These are phyloP conservation scores for Wallacemonas rigidus DNA, from an alignment of 208 protist species.

Conservation along the genomic window DNA sequence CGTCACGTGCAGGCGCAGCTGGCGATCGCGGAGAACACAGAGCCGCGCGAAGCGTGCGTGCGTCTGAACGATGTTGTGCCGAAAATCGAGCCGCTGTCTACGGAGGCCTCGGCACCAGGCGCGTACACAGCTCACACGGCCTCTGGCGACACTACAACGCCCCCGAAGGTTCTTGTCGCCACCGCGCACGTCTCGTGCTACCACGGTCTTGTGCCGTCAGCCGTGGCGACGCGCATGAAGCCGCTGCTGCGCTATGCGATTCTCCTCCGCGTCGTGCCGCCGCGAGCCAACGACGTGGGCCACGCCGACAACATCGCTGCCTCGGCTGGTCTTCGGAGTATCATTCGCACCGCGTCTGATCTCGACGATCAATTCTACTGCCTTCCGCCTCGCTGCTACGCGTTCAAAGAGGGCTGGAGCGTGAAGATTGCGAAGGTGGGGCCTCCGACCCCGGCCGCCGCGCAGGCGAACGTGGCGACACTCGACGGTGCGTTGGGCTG, in stretches of 20 bases:
- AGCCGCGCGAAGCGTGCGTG: constrained; percentile 13
- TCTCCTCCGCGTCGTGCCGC: constrained; percentile 19
- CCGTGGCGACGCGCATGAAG: not conserved
- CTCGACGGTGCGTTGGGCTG: constrained; percentile 17
- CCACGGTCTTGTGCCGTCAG: constrained; percentile 19
- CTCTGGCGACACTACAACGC: no score
- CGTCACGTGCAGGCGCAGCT: constrained; percentile 32
- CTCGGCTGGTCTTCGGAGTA: constrained; percentile 12
- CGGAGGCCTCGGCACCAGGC: not conserved
- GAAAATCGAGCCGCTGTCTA: constrained; percentile 5
- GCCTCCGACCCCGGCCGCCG: not conserved
- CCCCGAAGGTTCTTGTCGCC: no score
- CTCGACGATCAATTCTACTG: constrained; percentile 24
- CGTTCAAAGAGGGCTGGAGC: constrained; percentile 24
- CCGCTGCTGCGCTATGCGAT: constrained; percentile 12
- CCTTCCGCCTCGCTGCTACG: constrained; percentile 35
- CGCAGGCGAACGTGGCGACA: not conserved
- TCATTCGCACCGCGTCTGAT: constrained; percentile 22
- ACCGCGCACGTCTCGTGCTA: not conserved
- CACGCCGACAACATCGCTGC: constrained; percentile 21
- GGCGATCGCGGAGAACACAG: constrained; percentile 8
- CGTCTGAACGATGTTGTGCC: constrained; percentile 14
- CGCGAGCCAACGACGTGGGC: not conserved
- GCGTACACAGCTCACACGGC: no score
- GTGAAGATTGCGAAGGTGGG: constrained; percentile 26